Base-by-base conservation (phyloP, 2,329 filamentous ascomycete genomes). In the Trichophyton simii region DNA sequence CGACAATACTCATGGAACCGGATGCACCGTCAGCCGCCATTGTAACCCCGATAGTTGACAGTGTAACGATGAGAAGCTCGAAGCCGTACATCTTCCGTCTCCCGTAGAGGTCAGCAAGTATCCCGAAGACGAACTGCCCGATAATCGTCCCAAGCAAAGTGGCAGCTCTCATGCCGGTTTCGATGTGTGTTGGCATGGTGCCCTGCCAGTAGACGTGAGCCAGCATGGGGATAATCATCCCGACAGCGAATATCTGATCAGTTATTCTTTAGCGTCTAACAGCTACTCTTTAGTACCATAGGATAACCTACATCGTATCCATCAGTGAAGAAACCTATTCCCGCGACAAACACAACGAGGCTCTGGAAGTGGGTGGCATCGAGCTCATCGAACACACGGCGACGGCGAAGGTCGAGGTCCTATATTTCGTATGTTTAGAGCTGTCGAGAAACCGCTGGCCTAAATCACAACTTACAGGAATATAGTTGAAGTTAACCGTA, bases 301-400 rank as follows among this genome's bases (percentile, higher is more conserved):
- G 15, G 36, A 36, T 18, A 42, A 11, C 36, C 11, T 28, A 42
- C 42, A 44, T 42, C 34, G 25, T 46, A 59, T 41, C 58, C 58
- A 59, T 59, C 58, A 34, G 38, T 42, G 44, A 59, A 59, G 38
- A 59, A 44, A 28, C 58, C 58, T 9, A 59, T 44, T 7, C 42
- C 58, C 8, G 58, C 58, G 13, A 59, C 58, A 44, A 31, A 65
- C 57, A 28, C 50, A 8, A 65, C 62, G 2, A 65, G 54, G 42
- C 57, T 62, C 60, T 65, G 64, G 13, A 65, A 65, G 42, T 65
- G 64, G n/a, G 64, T 65, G 28, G 63, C 58, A 60, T 65, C 64
- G 15, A 65, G 61, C 42, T 64, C 64, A 46, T 65, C 63, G 28
- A 65, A 63, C 34, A 65, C 64, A 36, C 64, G 64, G 36, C 60